phyloP scores from a whole-genome alignment of 2,329 filamentous ascomycete genomes.

The Waltergamsia citrina region DNA sequence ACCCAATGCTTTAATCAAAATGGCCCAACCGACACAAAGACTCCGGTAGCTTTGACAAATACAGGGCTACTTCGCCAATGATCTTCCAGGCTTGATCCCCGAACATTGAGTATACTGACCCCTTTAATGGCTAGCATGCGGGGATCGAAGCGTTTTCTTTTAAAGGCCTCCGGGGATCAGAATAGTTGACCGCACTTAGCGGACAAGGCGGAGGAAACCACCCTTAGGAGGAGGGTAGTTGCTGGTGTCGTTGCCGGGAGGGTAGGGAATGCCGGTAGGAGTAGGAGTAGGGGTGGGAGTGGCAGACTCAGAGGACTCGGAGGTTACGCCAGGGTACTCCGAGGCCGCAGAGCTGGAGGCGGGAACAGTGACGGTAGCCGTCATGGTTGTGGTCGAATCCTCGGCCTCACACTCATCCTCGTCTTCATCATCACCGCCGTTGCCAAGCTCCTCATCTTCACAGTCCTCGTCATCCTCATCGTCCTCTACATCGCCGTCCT shows the following conservation, averaged over 20 bases:
- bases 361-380: no score
- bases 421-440: conserved; percentile 9
- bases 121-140: no score
- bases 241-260: conserved; percentile 25
- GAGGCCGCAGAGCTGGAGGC: background rate
- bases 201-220: conserved; percentile 22
- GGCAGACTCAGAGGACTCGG: background rate
- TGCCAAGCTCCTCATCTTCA: conserved; percentile 6
- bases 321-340: conserved; percentile 1
- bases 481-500: conserved; percentile 5
- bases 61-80: no score
- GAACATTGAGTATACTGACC: no score
- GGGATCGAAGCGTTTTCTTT: no score
- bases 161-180: no score
- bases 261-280: conserved; percentile 29
- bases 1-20: no score
- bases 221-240: conserved; percentile 22
- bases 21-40: no score
- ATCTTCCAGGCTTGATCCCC: no score
- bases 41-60: no score
- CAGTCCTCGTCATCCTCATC: conserved; percentile 7
- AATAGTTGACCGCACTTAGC: no score
- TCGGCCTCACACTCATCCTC: conserved; percentile 10
- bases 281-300: conserved; percentile 8
- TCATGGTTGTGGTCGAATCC: conserved; percentile 3